phyloP scores from a whole-genome alignment of 805 yeast species.

The Ogataea dorogensis region DNA sequence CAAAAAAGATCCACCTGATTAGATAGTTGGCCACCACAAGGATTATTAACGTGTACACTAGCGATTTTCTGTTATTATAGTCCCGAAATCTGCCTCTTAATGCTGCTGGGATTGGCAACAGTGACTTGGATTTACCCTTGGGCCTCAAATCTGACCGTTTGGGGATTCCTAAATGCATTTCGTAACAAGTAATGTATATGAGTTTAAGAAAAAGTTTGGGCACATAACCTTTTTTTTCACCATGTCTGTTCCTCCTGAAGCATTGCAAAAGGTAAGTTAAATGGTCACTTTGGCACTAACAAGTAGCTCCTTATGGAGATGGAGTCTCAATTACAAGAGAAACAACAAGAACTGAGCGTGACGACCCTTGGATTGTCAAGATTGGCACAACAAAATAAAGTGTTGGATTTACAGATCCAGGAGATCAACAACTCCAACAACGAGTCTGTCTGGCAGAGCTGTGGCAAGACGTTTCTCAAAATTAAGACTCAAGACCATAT shows the following conservation, averaged over 20 bases:
- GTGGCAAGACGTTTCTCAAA: constrained; percentile 71
- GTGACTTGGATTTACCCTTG: constrained; percentile 17
- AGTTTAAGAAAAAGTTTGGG: constrained; percentile 4
- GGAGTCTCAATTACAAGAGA: constrained; percentile 59
- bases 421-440: constrained; percentile 49
- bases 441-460: constrained; percentile 74
- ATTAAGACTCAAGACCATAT: constrained; percentile 47
- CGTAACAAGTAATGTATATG: constrained; percentile 6
- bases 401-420: constrained; percentile 54
- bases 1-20: constrained; percentile 35
- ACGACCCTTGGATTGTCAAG: constrained; percentile 52
- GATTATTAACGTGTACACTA: constrained; percentile 7
- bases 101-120: constrained; percentile 23
- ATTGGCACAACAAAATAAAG: constrained; percentile 46
- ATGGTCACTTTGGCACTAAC: constrained; percentile 1
- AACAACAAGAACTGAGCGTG: constrained; percentile 57
- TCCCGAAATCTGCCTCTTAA: constrained; percentile 15
- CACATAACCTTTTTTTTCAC: constrained; percentile 6
- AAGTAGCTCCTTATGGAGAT: constrained; percentile 55
- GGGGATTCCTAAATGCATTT: constrained; percentile 30
- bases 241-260: constrained; percentile 46
- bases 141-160: constrained; percentile 27
- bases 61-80: constrained; percentile 12
- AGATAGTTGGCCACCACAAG: constrained; percentile 12
- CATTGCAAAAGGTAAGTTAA: constrained; percentile 38